Evolutionary conservation across 805 yeast genomes (phyloP), one percentile per base, ranked within the genome.

Genomic region (Saturnispora kantuleensis): DNA sequence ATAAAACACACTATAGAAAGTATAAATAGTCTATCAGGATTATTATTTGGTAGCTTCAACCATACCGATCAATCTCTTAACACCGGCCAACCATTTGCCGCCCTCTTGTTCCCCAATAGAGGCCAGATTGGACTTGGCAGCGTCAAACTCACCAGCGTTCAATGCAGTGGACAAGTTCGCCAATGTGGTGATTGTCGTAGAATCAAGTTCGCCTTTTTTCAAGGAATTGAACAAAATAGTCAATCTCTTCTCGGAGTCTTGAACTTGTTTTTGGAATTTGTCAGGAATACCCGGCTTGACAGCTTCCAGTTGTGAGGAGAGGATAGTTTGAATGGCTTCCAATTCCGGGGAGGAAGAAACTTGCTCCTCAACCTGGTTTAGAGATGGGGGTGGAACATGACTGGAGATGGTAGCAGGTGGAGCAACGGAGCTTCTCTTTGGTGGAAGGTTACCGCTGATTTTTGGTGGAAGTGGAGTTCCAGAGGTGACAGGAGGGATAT

Each of bases 81-180:
- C 81, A 54, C 98, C 98, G 30, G 84, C 77, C 67, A 84, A 76
- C 98, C 98, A 93, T 56, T 82, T 79, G 11, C 95, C 96, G 51
- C 83, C 77, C 62, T 89, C 95, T 18, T 73, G 76, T 18, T 81
- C 73, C 50, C 76, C 72, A 32, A 75, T 72, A 7, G 86, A 72
- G 17, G 83, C 75, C 48, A 93, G 73, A 42, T 77, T 76, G 31
- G 69, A 60, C 42, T 71, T 63, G 1, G 97, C 97, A 12, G 66
- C 66, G 4, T 63, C 60, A 58, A 67, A 84, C 47, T 86, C 81
- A 48, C 72, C 71, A 10, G 56, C 61, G 15, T 66, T 68, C 53
- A 93, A 61, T 1, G 77, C 66, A 9, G 58, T 63, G 15, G 77
- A 67, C 37, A 88, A 60, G 26, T 67, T 64, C 39, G 66, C 63